Evolutionary conservation across 2,329 filamentous ascomycete species (phyloP).

Genomic region (Colletotrichum tabaci): DNA sequence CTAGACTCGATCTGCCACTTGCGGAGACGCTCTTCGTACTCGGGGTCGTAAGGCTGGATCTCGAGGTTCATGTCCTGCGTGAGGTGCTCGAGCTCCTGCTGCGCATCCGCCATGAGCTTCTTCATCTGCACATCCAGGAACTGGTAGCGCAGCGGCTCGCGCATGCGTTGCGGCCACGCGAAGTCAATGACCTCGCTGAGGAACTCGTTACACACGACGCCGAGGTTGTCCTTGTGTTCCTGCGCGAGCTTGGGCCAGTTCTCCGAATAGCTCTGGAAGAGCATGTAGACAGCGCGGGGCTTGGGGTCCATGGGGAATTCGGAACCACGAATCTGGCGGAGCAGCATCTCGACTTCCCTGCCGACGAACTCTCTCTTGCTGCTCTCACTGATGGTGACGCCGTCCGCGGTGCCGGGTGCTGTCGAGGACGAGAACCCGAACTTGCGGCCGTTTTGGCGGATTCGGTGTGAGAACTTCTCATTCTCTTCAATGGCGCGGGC

Average conservation of each 20-base stretch:
- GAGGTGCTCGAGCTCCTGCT: constrained; percentile 61
- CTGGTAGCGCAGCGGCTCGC: constrained; percentile 63
- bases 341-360: constrained; percentile 64
- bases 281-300: constrained; percentile 67
- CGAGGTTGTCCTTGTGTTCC: constrained; percentile 69
- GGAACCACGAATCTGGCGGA: constrained; percentile 66
- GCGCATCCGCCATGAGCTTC: constrained; percentile 61
- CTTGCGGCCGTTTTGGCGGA: constrained; percentile 65
- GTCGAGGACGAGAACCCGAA: constrained; percentile 57
- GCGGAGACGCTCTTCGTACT: constrained; percentile 66
- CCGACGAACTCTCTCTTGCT: constrained; percentile 64
- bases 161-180: constrained; percentile 66
- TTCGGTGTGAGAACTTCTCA: constrained; percentile 63
- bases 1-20: constrained; percentile 61
- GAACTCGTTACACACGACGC: constrained; percentile 69
- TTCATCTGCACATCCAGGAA: constrained; percentile 66
- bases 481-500: constrained; percentile 67
- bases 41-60: constrained; percentile 67
- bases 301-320: constrained; percentile 68
- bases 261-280: constrained; percentile 68
- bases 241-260: constrained; percentile 67
- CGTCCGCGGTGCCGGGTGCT: constrained; percentile 36
- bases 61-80: constrained; percentile 67
- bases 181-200: constrained; percentile 66
- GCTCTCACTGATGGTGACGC: constrained; percentile 51